Percentiles rank a stretch among this genome's conserved stretches.
Conservation (phyloP, 2,329 filamentous ascomycete genomes). For the Dactylellina leptospora region DNA sequence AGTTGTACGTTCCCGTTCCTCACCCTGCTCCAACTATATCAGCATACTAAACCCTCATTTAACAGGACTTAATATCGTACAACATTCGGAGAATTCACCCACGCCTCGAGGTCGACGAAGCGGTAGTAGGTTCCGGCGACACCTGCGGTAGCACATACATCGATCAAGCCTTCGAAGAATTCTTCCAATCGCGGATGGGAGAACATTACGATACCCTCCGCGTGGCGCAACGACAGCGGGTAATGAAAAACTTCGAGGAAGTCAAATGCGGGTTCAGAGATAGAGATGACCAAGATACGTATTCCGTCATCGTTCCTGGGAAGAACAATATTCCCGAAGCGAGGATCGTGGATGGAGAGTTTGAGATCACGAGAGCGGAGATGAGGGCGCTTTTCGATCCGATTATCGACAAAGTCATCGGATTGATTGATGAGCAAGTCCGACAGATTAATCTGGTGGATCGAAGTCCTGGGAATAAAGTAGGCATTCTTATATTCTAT, state of each 20-base stretch:
- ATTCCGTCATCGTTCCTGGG: conserved; percentile 43
- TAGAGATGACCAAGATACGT: conserved; percentile 38
- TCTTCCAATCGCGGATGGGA: conserved; percentile 63
- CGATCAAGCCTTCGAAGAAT: conserved; percentile 64
- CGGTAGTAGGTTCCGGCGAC: conserved; percentile 64
- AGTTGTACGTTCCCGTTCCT: conserved; percentile 76
- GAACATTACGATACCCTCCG: conserved; percentile 62
- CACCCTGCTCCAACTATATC: background rate
- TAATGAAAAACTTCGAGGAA: conserved; percentile 63
- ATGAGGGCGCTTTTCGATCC: conserved; percentile 45
- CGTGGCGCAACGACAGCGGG: conserved; percentile 57
- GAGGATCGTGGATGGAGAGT: conserved; percentile 42
- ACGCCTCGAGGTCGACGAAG: conserved; percentile 64
- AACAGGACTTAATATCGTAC: conserved; percentile 65
- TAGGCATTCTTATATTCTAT: conserved; percentile 12
- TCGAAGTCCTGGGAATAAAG: conserved; percentile 14
- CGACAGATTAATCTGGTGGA: conserved; percentile 33
- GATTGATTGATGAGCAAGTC: conserved; percentile 44
- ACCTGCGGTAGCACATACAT: conserved; percentile 66
- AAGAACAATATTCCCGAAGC: conserved; percentile 48
- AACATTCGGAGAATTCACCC: conserved; percentile 63
- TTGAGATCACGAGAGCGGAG: conserved; percentile 41
- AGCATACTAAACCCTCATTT: background rate
- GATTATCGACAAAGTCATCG: conserved; percentile 36
- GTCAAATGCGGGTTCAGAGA: conserved; percentile 51